Evolutionary conservation across 2,329 filamentous ascomycete species (phyloP).

Genomic region (Pochonia chlamydosporia): DNA sequence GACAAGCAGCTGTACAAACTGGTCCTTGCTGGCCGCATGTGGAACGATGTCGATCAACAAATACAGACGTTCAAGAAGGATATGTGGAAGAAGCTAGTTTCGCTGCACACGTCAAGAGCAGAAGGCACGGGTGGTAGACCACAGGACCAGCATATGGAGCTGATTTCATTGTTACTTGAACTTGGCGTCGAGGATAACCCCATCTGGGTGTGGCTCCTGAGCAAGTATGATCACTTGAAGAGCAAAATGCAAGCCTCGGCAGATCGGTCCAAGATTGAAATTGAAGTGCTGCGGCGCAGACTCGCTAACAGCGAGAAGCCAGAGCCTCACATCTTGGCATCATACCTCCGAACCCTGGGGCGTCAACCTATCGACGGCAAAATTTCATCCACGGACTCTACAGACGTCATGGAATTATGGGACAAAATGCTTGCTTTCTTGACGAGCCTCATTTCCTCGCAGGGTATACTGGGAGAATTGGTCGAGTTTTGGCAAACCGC

Average conservation of each 20-base stretch:
- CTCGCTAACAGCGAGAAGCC: slow-evolving; percentile 72
- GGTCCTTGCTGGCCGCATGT: slow-evolving; percentile 85
- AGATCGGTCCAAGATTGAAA: slow-evolving; percentile 84
- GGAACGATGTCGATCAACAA: slow-evolving; percentile 87
- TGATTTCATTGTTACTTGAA: slow-evolving; percentile 85
- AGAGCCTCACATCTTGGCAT: slow-evolving; percentile 60
- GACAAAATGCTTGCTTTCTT: slow-evolving; percentile 77
- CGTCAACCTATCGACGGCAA: slow-evolving; percentile 60
- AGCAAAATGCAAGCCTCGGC: slow-evolving; percentile 74
- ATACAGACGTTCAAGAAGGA: slow-evolving; percentile 83
- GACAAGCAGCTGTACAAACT: slow-evolving; percentile 83
- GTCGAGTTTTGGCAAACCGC: slow-evolving; percentile 92
- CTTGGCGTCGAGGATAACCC: slow-evolving; percentile 93
- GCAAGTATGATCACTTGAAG: slow-evolving; percentile 83
- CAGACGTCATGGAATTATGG: slow-evolving; percentile 85
- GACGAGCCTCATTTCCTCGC: slow-evolving; percentile 65
- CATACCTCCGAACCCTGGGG: slow-evolving; percentile 68
- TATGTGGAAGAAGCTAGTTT: slow-evolving; percentile 75
- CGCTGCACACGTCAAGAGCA: slow-evolving; percentile 53
- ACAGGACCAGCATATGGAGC: slow-evolving; percentile 83
- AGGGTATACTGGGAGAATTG: slow-evolving; percentile 82
- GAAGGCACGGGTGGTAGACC: slow-evolving; percentile 44
- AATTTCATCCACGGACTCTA: slow-evolving; percentile 63
- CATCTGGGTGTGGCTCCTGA: slow-evolving; percentile 92
- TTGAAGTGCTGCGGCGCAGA: slow-evolving; percentile 81